Percentiles rank a stretch among this genome's conserved stretches.
Conservation (phyloP, 2,329 filamentous ascomycete species). For the Moelleriella libera region DNA sequence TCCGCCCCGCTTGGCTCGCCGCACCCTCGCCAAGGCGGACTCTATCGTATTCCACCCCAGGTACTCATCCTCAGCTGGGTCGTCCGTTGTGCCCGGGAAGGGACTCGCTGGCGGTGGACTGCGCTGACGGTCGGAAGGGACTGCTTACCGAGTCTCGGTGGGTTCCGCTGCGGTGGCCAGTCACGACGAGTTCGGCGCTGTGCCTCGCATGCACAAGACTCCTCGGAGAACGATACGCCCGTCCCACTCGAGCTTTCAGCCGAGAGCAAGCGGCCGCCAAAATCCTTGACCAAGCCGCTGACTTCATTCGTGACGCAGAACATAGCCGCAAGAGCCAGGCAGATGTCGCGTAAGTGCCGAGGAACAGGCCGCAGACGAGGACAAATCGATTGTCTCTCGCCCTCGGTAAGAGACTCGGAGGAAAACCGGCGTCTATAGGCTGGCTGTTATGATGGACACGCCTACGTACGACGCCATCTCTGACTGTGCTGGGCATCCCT, state of each 20-base stretch:
- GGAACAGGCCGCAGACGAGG: not conserved
- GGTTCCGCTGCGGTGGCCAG: not conserved
- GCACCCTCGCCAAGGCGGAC: not conserved
- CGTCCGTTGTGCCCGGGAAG: too few relatives aligned
- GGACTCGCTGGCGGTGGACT: not conserved
- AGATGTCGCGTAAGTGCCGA: not conserved
- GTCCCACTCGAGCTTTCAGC: not conserved
- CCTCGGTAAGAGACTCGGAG: slow-evolving; percentile 15
- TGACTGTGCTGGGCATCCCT: not conserved
- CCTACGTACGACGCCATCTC: slow-evolving; percentile 15
- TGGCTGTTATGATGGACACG: slow-evolving; percentile 35
- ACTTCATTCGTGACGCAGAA: not conserved
- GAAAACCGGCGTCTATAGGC: slow-evolving; percentile 14
- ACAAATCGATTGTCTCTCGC: slow-evolving; percentile 2
- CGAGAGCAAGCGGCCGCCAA: not conserved
- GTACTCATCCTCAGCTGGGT: not conserved
- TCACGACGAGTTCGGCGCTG: too few relatives aligned
- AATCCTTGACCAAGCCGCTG: not conserved
- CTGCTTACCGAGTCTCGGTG: not conserved
- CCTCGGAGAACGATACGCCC: not conserved
- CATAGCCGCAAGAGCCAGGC: not conserved
- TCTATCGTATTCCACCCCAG: not conserved
- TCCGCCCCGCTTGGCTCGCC: not conserved
- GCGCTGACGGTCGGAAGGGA: not conserved
- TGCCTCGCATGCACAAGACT: not conserved